Percentiles rank a stretch among this genome's conserved stretches.
These are phyloP conservation scores for Beta vulgaris DNA, from an alignment of 148 eudicot species.

Conservation along the genomic window DNA sequence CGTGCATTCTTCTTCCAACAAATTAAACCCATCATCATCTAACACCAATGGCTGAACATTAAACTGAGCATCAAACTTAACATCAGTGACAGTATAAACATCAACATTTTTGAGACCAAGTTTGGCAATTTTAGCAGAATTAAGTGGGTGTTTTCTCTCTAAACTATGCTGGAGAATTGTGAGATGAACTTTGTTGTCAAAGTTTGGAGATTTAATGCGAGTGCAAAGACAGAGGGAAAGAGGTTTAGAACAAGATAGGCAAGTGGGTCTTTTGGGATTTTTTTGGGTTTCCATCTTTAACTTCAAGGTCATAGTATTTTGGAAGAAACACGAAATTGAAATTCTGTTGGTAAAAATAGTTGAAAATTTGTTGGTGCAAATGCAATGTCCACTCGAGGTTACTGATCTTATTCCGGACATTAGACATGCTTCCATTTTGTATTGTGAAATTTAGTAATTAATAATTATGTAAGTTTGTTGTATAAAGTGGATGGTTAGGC, in stretches of 20 bases:
- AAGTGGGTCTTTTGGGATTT: slow-evolving; percentile 61
- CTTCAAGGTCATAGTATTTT: slow-evolving; percentile 26
- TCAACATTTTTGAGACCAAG: slow-evolving; percentile 61
- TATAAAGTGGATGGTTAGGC: too few species aligned
- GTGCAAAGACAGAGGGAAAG: slow-evolving; percentile 58
- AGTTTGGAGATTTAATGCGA: slow-evolving; percentile 52
- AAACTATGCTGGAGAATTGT: slow-evolving; percentile 77
- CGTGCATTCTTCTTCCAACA: slow-evolving; percentile 22
- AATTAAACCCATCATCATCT: slow-evolving; percentile 5
- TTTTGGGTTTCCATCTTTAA: slow-evolving; percentile 35
- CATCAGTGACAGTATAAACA: slow-evolving; percentile 57
- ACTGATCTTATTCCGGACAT: slow-evolving; percentile 10
- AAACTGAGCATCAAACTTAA: slow-evolving; percentile 54
- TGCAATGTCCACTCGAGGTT: slow-evolving; percentile 1
- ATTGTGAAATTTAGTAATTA: too few species aligned
- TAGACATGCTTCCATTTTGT: slow-evolving; percentile 20
- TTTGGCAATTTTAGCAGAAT: slow-evolving; percentile 66
- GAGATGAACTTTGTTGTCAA: slow-evolving; percentile 54
- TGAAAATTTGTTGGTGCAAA: slow-evolving; percentile 19
- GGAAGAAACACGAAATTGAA: background rate
- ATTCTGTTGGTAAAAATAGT: slow-evolving; percentile 14
- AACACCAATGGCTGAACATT: slow-evolving; percentile 29
- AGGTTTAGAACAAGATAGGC: slow-evolving; percentile 79
- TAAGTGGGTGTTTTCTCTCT: slow-evolving; percentile 83
- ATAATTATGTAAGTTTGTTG: too few species aligned